A percentile compares a stretch with the other conserved stretches of the same genome.
Conservation (phyloP, 2,329 filamentous ascomycete species). For the Rutstroemia sp. region DNA sequence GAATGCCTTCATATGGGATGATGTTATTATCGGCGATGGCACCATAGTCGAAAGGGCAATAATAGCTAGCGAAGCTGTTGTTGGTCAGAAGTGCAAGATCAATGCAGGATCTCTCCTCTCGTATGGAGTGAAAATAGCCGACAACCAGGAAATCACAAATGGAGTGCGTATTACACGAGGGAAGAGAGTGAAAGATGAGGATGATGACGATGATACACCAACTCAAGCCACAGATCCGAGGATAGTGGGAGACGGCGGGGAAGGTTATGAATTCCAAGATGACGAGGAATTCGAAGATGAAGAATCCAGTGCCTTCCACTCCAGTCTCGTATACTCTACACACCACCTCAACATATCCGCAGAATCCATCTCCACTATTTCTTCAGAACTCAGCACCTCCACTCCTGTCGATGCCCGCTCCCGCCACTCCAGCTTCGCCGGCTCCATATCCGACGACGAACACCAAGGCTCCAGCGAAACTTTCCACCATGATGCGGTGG, state of each 20-base stretch:
- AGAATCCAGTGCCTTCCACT: constrained; percentile 47
- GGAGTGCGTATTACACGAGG: constrained; percentile 35
- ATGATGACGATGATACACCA: constrained; percentile 20
- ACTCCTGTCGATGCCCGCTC: constrained; percentile 37
- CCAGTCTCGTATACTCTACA: constrained; percentile 30
- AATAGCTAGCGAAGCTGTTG: constrained; percentile 61
- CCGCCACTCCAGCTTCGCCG: constrained; percentile 64
- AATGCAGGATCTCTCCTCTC: constrained; percentile 71
- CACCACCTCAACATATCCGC: constrained; percentile 33
- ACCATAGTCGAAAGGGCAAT: constrained; percentile 65
- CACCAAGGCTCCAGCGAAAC: constrained; percentile 41
- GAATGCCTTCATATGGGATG: constrained; percentile 83
- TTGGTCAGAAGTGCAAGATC: constrained; percentile 66
- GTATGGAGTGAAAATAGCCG: constrained; percentile 64
- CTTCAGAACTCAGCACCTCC: constrained; percentile 38
- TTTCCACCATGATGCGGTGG: constrained; percentile 83
- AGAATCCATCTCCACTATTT: constrained; percentile 58
- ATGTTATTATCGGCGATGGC: constrained; percentile 68
- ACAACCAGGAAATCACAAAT: constrained; percentile 42
- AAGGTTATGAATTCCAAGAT: constrained; percentile 58
- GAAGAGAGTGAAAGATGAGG: constrained; percentile 33
- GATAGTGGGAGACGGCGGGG: constrained; percentile 50
- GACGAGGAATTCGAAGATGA: constrained; percentile 53
- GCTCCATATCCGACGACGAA: constrained; percentile 58
- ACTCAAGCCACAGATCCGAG: constrained; percentile 38